Conservation (phyloP, 257 asterid genomes). For the Ophiorrhiza pumila region DNA sequence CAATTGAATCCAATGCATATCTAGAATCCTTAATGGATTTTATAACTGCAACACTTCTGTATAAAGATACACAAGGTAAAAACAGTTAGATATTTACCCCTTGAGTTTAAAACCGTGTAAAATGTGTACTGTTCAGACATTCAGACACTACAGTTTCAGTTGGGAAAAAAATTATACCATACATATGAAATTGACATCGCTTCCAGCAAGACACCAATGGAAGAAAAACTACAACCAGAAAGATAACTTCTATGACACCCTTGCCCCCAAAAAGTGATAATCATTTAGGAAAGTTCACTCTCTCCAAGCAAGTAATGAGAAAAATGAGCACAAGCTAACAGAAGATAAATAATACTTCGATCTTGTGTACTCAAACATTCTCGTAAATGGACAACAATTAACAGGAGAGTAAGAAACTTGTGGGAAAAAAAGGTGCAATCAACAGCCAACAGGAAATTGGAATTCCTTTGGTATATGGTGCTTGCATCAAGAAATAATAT, state of each 20-base stretch:
- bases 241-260: background rate
- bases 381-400: background rate
- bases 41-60: constrained; percentile 76
- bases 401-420: background rate
- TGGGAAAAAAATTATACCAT: background rate
- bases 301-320: background rate
- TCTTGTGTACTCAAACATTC: background rate
- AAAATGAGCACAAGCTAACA: background rate
- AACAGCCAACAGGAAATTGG: too few relatives aligned
- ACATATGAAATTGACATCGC: background rate
- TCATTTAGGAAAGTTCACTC: background rate
- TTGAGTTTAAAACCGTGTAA: background rate
- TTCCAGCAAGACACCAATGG: background rate
- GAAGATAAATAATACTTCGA: background rate
- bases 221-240: background rate
- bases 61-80: constrained; percentile 15
- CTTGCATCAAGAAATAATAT: too few relatives aligned
- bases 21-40: constrained; percentile 79
- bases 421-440: too few relatives aligned
- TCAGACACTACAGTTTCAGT: background rate
- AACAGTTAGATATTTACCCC: background rate
- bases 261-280: background rate
- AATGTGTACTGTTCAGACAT: background rate
- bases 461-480: too few relatives aligned
- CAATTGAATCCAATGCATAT: constrained; percentile 71